phyloP scores from a whole-genome alignment of 345 rosid species.

The Citrus trifoliata region DNA sequence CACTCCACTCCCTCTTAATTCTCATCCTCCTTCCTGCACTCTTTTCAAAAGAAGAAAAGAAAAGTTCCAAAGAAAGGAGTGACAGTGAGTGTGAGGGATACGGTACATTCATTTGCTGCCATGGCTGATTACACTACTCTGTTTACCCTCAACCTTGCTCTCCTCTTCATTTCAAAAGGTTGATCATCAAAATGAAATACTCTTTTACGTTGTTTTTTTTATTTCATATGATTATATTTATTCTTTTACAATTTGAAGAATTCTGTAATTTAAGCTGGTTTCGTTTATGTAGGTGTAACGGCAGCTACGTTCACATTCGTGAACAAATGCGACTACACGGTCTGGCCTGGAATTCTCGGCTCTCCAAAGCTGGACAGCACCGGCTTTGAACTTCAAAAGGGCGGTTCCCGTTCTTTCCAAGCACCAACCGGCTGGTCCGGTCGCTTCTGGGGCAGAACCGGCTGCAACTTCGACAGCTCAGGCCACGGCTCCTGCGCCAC shows the following conservation, averaged over 20 bases:
- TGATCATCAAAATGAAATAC: not conserved
- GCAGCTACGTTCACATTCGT: conserved; percentile 52
- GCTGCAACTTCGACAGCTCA: conserved; percentile 51
- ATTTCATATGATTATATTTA: not conserved
- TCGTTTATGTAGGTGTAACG: conserved; percentile 26
- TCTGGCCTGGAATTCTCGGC: conserved; percentile 76
- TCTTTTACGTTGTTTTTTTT: not conserved
- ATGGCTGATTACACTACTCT: conserved; percentile 13
- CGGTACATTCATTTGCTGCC: not conserved
- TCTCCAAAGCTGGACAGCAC: conserved; percentile 44
- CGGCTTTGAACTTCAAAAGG: conserved; percentile 54
- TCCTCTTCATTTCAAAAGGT: conserved; percentile 35
- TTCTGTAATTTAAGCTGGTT: not conserved
- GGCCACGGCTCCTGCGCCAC: conserved; percentile 55
- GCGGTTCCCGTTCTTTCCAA: conserved; percentile 41
- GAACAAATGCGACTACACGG: conserved; percentile 59
- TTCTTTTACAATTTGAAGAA: not conserved
- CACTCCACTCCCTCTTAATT: conserved; percentile 5
- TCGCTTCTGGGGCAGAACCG: conserved; percentile 75
- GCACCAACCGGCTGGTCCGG: conserved; percentile 74
- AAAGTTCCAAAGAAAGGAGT: not conserved
- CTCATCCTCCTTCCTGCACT: conserved; percentile 3
- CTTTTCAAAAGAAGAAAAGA: not conserved
- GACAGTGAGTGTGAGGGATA: not conserved
- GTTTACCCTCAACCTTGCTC: not conserved